phyloP scores from a whole-genome alignment of 2,329 filamentous ascomycete genomes.

The Talaromyces albobiverticillius region DNA sequence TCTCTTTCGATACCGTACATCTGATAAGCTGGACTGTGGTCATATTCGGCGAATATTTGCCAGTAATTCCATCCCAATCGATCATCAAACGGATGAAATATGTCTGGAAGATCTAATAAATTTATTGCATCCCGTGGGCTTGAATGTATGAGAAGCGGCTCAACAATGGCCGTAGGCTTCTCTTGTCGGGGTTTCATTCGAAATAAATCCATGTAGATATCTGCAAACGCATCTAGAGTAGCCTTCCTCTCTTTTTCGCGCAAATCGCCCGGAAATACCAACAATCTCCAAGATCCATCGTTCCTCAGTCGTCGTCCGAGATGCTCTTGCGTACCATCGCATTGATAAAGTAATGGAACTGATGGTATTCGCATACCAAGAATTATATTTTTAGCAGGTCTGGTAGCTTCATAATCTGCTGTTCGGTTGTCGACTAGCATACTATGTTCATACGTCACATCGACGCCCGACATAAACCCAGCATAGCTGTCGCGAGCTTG shows the following conservation, averaged over 20 bases:
- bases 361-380: conserved; percentile 19
- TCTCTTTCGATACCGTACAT: conserved; percentile 59
- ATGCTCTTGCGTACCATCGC: conserved; percentile 11
- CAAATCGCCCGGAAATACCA: conserved; percentile 22
- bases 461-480: conserved; percentile 17
- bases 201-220: not conserved
- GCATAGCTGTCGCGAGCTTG: conserved; percentile 14
- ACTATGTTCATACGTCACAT: conserved; percentile 12
- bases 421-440: not conserved
- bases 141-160: conserved; percentile 13
- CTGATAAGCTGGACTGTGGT: conserved; percentile 34
- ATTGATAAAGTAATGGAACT: conserved; percentile 13
- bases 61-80: not conserved
- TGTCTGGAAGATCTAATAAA: not conserved
- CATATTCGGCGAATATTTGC: conserved; percentile 2
- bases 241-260: not conserved
- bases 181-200: not conserved
- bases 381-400: conserved; percentile 12
- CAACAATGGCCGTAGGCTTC: not conserved
- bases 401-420: not conserved
- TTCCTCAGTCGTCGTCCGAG: conserved; percentile 14
- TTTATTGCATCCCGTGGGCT: not conserved
- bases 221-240: not conserved
- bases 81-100: conserved; percentile 7
- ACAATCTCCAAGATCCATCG: conserved; percentile 19